These are phyloP conservation scores for Oropetium thomaeum DNA, from an alignment of 176 grass and related monocot species.

Conservation along the genomic window DNA sequence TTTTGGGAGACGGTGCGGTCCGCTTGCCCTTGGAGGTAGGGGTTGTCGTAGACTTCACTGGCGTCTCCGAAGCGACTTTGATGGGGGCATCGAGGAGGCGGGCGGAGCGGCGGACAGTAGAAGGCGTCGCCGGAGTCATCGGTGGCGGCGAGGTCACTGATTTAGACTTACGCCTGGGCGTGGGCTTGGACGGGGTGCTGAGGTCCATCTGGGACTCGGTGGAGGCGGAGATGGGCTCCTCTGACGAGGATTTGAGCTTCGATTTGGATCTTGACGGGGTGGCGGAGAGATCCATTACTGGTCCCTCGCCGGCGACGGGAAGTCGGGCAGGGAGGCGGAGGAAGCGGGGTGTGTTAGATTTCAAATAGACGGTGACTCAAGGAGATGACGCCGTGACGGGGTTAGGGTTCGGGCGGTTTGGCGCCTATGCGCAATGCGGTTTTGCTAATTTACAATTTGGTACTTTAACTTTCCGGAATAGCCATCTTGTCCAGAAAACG, in stretches of 20 bases:
- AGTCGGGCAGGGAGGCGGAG: constrained; percentile 1
- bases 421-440: constrained; percentile 4
- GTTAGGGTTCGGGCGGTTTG: constrained; percentile 34
- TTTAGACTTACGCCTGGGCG: constrained; percentile 25
- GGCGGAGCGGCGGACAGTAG: constrained; percentile 46
- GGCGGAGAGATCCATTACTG: constrained; percentile 47
- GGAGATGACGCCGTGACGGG: not conserved
- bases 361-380: constrained; percentile 26
- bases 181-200: constrained; percentile 52
- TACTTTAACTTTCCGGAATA: not conserved
- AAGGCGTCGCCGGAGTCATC: constrained; percentile 34
- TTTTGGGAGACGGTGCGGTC: constrained; percentile 36
- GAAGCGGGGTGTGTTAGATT: not conserved
- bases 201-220: constrained; percentile 37
- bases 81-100: constrained; percentile 52
- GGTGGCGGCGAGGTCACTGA: constrained; percentile 25
- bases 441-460: constrained; percentile 1
- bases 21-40: constrained; percentile 36
- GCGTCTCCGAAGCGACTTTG: constrained; percentile 7
- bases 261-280: constrained; percentile 37
- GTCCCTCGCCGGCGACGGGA: constrained; percentile 26
- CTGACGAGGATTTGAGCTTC: constrained; percentile 26
- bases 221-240: constrained; percentile 8
- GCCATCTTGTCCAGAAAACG: too few relatives aligned
- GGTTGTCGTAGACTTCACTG: constrained; percentile 13